Evolutionary conservation across 148 eudicot species (phyloP).

Genomic region (Rhododendron ovatum): DNA sequence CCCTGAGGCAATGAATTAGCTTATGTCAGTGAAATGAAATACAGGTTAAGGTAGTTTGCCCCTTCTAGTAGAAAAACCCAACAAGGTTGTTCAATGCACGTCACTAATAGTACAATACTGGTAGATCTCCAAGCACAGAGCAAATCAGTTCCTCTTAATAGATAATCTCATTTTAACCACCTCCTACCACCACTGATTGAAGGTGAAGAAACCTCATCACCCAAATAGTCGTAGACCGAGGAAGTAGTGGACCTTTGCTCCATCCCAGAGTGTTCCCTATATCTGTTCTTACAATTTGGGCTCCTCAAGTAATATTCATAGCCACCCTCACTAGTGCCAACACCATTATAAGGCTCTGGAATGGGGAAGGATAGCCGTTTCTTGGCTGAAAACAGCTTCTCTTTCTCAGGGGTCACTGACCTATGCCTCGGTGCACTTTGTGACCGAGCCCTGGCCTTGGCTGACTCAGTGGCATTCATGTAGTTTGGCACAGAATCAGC

Average conservation of each 20-base stretch:
- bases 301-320: slow-evolving; percentile 5
- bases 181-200: slow-evolving; percentile 17
- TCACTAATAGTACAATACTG: background rate
- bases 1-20: background rate
- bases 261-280: background rate
- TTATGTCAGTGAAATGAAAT: background rate
- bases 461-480: slow-evolving; percentile 74
- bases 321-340: background rate
- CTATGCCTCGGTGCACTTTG: slow-evolving; percentile 61
- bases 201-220: slow-evolving; percentile 31
- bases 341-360: slow-evolving; percentile 10
- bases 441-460: slow-evolving; percentile 63
- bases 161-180: slow-evolving; percentile 8
- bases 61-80: background rate
- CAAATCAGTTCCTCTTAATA: background rate
- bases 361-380: slow-evolving; percentile 46
- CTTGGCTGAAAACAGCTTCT: slow-evolving; percentile 32
- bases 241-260: slow-evolving; percentile 8
- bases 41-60: background rate
- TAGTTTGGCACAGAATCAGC: slow-evolving; percentile 47
- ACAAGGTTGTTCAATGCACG: background rate
- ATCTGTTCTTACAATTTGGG: background rate
- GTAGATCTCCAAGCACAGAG: background rate
- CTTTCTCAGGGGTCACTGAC: slow-evolving; percentile 45
- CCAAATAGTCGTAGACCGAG: background rate